A percentile compares a stretch with the other conserved stretches of the same genome.
phyloP scores from a whole-genome alignment of 495 filamentous ascomycete species.

The Penicillium waksmanii region DNA sequence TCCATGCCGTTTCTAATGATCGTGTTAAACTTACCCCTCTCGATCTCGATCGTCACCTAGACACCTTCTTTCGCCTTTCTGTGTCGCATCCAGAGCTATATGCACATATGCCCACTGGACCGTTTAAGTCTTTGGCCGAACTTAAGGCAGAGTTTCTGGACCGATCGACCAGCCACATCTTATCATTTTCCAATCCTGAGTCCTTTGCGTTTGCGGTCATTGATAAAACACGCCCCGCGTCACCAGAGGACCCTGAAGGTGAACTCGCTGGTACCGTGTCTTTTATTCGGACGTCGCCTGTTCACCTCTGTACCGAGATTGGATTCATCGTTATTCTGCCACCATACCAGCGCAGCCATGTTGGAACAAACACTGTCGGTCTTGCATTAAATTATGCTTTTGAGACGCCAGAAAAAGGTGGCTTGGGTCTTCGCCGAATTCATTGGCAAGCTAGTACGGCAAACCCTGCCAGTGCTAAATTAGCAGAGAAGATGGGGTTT shows the following conservation, averaged over 20 bases:
- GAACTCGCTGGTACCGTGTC: constrained; percentile 29
- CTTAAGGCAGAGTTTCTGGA: constrained; percentile 20
- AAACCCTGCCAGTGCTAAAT: constrained; percentile 20
- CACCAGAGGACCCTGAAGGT: constrained; percentile 25
- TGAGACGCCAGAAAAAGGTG: constrained; percentile 11
- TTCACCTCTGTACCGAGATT: constrained; percentile 23
- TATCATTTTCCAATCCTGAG: constrained; percentile 25
- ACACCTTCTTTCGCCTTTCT: constrained; percentile 23
- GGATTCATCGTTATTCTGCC: constrained; percentile 30
- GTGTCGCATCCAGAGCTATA: constrained; percentile 22
- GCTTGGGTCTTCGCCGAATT: constrained; percentile 22
- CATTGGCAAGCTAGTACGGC: constrained; percentile 24
- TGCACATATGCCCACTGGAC: constrained; percentile 18
- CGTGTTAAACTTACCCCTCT: constrained; percentile 25
- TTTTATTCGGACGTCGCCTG: constrained; percentile 20
- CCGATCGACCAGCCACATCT: constrained; percentile 8
- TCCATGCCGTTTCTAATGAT: constrained; percentile 16
- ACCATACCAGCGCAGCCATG: constrained; percentile 29
- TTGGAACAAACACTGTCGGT: constrained; percentile 26
- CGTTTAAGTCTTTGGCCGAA: constrained; percentile 10
- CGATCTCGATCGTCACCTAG: constrained; percentile 19
- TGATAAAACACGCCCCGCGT: constrained; percentile 25
- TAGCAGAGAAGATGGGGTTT: constrained; percentile 31
- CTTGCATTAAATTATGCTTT: constrained; percentile 22
- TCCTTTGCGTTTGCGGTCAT: constrained; percentile 31